Conservation (phyloP, 1,139 yeast species). For the Waltiozyma sp. region DNA sequence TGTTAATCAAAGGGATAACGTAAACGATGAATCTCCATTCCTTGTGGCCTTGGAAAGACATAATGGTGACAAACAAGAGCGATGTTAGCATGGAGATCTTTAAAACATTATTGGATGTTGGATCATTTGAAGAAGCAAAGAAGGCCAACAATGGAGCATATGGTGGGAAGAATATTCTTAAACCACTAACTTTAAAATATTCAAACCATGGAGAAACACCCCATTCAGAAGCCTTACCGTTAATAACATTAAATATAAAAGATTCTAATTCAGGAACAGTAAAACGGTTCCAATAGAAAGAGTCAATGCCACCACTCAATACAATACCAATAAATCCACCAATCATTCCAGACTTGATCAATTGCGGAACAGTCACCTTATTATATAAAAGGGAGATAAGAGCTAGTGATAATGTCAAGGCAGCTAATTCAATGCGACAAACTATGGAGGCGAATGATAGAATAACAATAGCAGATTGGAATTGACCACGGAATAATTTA, state of each 20-base stretch:
- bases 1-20: constrained; percentile 55
- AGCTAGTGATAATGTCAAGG: constrained; percentile 44
- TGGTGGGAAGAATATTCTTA: constrained; percentile 51
- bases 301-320: constrained; percentile 47
- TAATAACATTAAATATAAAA: constrained; percentile 59
- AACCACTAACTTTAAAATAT: constrained; percentile 52
- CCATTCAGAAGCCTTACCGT: constrained; percentile 71
- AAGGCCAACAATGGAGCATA: constrained; percentile 35
- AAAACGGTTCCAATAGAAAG: constrained; percentile 57
- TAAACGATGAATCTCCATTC: constrained; percentile 90
- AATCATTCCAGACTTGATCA: constrained; percentile 30
- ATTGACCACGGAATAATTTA: constrained; percentile 38
- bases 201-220: constrained; percentile 69
- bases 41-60: constrained; percentile 84
- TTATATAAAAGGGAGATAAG: constrained; percentile 29
- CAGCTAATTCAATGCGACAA: constrained; percentile 63
- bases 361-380: constrained; percentile 30
- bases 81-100: constrained; percentile 35
- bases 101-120: constrained; percentile 23
- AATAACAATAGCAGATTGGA: constrained; percentile 40
- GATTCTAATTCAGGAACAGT: constrained; percentile 66
- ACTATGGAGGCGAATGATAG: constrained; percentile 56
- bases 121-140: constrained; percentile 24
- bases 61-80: constrained; percentile 39
- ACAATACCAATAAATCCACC: constrained; percentile 48